Percentiles rank a stretch among this genome's conserved stretches.
These are phyloP conservation scores for Cerrena zonata DNA, from an alignment of 1,284 basidiomycete species.

Conservation along the genomic window DNA sequence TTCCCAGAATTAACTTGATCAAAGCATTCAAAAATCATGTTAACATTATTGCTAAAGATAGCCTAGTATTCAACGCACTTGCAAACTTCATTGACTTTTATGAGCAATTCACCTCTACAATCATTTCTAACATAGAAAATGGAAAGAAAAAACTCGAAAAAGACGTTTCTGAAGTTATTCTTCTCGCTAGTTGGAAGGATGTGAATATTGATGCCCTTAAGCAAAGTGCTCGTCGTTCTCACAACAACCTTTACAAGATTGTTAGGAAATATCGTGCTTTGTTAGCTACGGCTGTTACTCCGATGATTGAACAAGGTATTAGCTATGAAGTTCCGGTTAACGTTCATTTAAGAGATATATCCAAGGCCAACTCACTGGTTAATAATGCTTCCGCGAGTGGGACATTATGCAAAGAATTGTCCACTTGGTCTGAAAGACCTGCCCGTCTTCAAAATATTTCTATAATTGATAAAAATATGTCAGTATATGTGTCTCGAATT, in stretches of 20 bases:
- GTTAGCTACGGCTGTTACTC: conserved; percentile 51
- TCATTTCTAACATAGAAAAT: too few relatives aligned
- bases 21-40: too few relatives aligned
- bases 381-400: conserved; percentile 22
- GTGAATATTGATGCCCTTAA: conserved; percentile 92
- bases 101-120: conserved; percentile 58
- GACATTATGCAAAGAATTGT: conserved; percentile 9
- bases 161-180: conserved; percentile 82
- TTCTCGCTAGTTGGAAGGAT: conserved; percentile 97
- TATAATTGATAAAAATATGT: too few relatives aligned
- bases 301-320: too few relatives aligned
- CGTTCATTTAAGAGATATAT: too few relatives aligned
- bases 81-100: conserved; percentile 48
- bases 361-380: too few relatives aligned
- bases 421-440: conserved; percentile 8
- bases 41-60: conserved; percentile 36
- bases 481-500: too few relatives aligned
- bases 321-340: too few relatives aligned
- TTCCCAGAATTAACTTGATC: too few relatives aligned
- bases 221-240: conserved; percentile 86
- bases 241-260: conserved; percentile 87
- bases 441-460: conserved; percentile 14
- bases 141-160: conserved; percentile 73
- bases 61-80: conserved; percentile 65
- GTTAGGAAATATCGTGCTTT: conserved; percentile 90